Evolutionary conservation across 2,329 filamentous ascomycete genomes (phyloP), one percentile per base, ranked within the genome.

Genomic region (Botrytis pseudocinerea): DNA sequence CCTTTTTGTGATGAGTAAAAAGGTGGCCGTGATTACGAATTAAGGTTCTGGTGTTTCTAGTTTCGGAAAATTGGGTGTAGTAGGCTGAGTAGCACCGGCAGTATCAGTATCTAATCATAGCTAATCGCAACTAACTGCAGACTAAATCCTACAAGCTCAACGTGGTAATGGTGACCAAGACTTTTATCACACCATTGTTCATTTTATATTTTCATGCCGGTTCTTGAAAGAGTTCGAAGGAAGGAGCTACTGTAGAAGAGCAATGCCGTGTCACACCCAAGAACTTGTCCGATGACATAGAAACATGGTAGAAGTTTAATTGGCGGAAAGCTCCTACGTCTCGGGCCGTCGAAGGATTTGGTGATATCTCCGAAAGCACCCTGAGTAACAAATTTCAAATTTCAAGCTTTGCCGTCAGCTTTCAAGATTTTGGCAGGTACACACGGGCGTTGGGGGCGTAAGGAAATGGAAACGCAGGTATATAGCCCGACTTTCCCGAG

Each of bases 221-320:
- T 51, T n/a, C 44, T 32, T 51, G 28, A 16, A 40, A 32, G 22
- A 32, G n/a, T 9, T 28, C n/a, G 14, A 57, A 57, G 6, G n/a
- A 57, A 28, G 7, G n/a, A 57, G n/a, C 64, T 54, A 68, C 46
- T 68, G 64, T 54, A 42, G 46, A 40, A 20, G 64, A 54, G 40
- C 35, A 22, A 42, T 57, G 65, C 38, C 48, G 48, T 57, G 48
- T 42, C 35, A 68, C 48, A 57, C 54, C 9, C 18, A 18, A n/a
- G 48, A n/a, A 10, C 38, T 42, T 68, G 16, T 51, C 46, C 64
- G 64, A 57, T 38, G 35, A 22, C 5, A 22, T 40, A 25, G 32
- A 40, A 28, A 54, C 14, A 28, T 22, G 35, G 38, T 42, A 28
- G 22, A 42, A 42, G 65, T 42, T 68, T 57, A 25, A 68, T 68